Percentiles rank a stretch among this genome's conserved stretches.
Evolutionary conservation across 139 green algal species (phyloP).

Genomic region (Tetratostichococcus sp.): DNA sequence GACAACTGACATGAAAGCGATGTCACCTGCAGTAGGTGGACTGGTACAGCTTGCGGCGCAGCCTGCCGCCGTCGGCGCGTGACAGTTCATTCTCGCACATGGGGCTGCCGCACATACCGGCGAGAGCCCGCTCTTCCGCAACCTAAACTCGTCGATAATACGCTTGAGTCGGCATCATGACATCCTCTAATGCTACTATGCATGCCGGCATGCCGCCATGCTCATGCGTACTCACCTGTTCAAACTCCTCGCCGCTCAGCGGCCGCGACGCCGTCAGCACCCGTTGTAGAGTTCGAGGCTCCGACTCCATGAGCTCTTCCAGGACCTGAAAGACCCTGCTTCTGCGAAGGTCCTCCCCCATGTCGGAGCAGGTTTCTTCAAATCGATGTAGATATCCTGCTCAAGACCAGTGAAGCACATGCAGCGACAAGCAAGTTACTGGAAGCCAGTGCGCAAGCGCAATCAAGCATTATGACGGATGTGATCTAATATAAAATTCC

Average conservation of each 20-base stretch:
- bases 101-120: neutral
- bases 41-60: neutral
- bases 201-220: too few relatives aligned
- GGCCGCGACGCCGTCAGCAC: neutral
- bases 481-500: too few relatives aligned
- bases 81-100: neutral
- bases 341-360: neutral
- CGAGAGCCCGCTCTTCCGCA: neutral
- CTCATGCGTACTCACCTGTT: too few relatives aligned
- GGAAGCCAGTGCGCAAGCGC: too few relatives aligned
- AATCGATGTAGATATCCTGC: too few relatives aligned
- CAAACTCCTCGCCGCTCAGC: neutral
- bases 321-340: neutral
- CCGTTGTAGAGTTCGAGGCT: neutral
- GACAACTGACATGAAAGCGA: too few relatives aligned
- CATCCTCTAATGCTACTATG: too few relatives aligned
- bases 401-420: too few relatives aligned
- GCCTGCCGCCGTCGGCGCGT: neutral
- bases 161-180: too few relatives aligned
- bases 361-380: too few relatives aligned
- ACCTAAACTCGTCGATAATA: neutral
- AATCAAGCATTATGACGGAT: too few relatives aligned
- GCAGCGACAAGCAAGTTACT: too few relatives aligned
- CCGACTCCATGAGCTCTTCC: neutral
- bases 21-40: constrained; percentile 2